Base-by-base conservation (phyloP, 2,329 filamentous ascomycete genomes). In the Fusarium hostae region DNA sequence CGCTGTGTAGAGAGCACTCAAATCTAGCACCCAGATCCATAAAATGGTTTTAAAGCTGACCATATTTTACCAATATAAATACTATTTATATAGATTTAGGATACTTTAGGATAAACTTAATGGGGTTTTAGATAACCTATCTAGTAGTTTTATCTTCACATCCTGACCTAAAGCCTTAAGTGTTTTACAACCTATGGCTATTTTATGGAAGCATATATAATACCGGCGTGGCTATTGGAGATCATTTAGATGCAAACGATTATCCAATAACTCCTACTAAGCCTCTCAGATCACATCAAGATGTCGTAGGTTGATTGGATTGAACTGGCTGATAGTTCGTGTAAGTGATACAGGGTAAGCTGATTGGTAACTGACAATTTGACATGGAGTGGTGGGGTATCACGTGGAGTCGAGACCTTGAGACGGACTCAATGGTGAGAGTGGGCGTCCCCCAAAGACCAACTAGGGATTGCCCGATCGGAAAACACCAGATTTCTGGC, bases 401-500 rank as follows among this genome's bases (percentile, higher is more conserved):
- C 71, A 74, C 71, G 71, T 74, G 71, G 66, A 57, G 68, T 55
- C 58, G 43, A 61, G 68, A 68, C 59, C 39, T 56, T 47, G 39
- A 50, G 71, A 72, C 63, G 55, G 63, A 68, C 50, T 34, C 55
- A 66, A 34, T 52, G 54, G 55, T 47, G 57, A 66, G 64, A 68
- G 64, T 48, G 43, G 64, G 60, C 55, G 59, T 59, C 34, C 48
- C 57, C 65, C 57, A 63, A 60, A 64, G 68, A 69, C 40, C 50
- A 48, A 63, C 51, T 64, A 68, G 67, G 67, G 58, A 74, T 73
- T 71, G 66, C 56, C 70, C 70, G 59, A 62, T 57, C 48, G 32
- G 58, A 71, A 71, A 71, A 57, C 70, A 71, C 59, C 70, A 73
- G 71, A 73, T 59, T 73, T 60, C 70, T 68, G 50, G 70, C 61